Percentiles rank a stretch among this genome's conserved stretches.
These are phyloP conservation scores for Suillus subaureus DNA, from an alignment of 768 basidiomycete species.

Conservation along the genomic window DNA sequence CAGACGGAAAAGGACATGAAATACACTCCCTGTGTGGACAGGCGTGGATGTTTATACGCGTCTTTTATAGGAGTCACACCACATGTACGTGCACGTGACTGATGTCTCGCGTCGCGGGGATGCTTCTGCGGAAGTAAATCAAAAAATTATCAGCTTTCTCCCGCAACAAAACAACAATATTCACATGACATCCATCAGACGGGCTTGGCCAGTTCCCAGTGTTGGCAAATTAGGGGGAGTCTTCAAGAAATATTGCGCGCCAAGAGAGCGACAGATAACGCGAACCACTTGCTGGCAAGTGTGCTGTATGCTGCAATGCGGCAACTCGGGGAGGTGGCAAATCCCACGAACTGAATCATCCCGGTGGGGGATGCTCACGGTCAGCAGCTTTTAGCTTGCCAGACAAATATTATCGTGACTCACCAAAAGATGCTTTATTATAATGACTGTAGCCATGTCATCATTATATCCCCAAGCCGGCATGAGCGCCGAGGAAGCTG, in stretches of 20 bases:
- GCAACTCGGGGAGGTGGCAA: background rate
- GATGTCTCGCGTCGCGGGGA: conserved; percentile 1
- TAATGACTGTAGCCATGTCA: background rate
- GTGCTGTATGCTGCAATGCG: conserved; percentile 2
- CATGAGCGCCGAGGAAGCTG: background rate
- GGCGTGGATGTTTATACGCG: background rate
- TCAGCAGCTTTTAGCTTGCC: background rate
- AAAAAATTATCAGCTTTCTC: background rate
- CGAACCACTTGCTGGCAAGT: conserved; percentile 6
- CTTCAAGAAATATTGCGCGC: background rate
- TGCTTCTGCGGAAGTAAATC: conserved; percentile 14
- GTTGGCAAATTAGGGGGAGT: background rate
- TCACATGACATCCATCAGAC: background rate
- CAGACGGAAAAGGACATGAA: conserved; percentile 1
- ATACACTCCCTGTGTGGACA: background rate
- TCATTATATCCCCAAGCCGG: background rate
- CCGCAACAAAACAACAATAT: background rate
- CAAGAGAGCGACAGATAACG: conserved; percentile 1
- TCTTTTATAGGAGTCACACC: conserved; percentile 10
- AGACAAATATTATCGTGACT: background rate
- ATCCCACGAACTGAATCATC: conserved; percentile 6
- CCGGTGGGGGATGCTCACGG: background rate
- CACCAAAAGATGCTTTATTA: background rate
- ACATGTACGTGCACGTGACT: conserved; percentile 14
- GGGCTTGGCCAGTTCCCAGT: background rate